Evolutionary conservation across 2,329 filamentous ascomycete genomes (phyloP).

Genomic region (Ophiostoma populinum): DNA sequence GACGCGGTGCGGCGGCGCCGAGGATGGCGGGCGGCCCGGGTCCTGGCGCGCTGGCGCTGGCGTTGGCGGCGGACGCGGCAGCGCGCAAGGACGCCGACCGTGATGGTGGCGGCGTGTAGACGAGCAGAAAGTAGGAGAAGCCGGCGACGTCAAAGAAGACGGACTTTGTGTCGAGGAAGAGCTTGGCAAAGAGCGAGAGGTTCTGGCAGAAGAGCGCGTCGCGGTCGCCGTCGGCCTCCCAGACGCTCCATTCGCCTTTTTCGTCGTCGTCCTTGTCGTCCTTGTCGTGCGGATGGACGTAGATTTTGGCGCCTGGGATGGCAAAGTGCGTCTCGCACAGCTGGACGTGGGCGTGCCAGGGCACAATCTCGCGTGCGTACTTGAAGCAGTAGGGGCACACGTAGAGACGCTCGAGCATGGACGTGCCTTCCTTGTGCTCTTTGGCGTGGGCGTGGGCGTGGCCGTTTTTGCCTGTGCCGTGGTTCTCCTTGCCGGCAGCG

Average conservation of each 20-base stretch:
- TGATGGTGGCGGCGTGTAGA: constrained; percentile 42
- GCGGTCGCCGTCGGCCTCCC: constrained; percentile 81
- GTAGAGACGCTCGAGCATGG: constrained; percentile 52
- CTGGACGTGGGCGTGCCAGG: constrained; percentile 40
- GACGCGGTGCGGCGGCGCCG: constrained; percentile 5
- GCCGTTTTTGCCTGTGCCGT: background rate
- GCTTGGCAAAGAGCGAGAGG: constrained; percentile 85
- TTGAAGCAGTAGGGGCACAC: constrained; percentile 92
- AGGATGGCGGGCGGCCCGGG: background rate
- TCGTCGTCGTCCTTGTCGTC: constrained; percentile 44
- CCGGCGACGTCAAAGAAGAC: constrained; percentile 93
- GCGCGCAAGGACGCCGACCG: constrained; percentile 4
- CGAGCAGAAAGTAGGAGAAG: constrained; percentile 88
- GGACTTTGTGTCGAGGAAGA: constrained; percentile 95
- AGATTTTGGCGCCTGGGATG: constrained; percentile 56
- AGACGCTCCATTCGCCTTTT: constrained; percentile 74
- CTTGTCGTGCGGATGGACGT: constrained; percentile 40
- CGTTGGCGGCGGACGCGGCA: background rate
- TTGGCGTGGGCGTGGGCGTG: background rate
- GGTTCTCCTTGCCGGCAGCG: constrained; percentile 16
- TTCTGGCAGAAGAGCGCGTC: constrained; percentile 87
- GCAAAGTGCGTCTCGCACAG: constrained; percentile 33
- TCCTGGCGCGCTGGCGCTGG: background rate
- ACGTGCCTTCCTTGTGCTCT: constrained; percentile 17
- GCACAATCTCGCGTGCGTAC: constrained; percentile 51